These are phyloP conservation scores for Blumeria hordei DNA, from an alignment of 2,329 filamentous ascomycete genomes.

Conservation along the genomic window DNA sequence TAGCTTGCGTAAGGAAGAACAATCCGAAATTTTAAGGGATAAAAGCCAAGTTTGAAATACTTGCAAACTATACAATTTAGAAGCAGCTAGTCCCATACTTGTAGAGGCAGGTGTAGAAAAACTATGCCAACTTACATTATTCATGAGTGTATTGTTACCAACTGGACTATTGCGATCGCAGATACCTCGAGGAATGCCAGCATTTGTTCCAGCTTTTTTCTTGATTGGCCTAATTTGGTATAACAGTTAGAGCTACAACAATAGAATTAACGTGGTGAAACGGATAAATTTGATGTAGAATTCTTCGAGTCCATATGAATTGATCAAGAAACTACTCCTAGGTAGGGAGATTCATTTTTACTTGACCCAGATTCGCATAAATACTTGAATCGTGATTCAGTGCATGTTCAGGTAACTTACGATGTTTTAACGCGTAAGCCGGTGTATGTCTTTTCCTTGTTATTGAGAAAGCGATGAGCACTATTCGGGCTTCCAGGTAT, in stretches of 20 bases:
- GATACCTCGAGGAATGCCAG: conserved; percentile 40
- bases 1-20: no score
- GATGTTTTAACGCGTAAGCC: conserved; percentile 38
- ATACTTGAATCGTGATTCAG: no score
- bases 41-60: no score
- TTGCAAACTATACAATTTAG: no score
- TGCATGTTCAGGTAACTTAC: conserved; percentile 23
- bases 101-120: no score
- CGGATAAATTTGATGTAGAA: no score
- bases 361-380: no score
- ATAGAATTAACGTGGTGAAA: background rate
- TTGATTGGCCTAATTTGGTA: conserved; percentile 38
- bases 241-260: background rate
- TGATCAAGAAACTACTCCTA: no score
- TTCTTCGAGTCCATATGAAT: no score
- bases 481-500: conserved; percentile 30
- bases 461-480: conserved; percentile 23
- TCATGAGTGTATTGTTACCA: conserved; percentile 20
- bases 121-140: conserved; percentile 23
- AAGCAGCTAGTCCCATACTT: no score
- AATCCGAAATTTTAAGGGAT: no score
- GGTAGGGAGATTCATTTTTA: no score
- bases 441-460: conserved; percentile 32
- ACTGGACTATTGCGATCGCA: conserved; percentile 39
- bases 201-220: conserved; percentile 41